Conservation (phyloP, 2,329 filamentous ascomycete species). For the Rhexocercosporidium sp. region DNA sequence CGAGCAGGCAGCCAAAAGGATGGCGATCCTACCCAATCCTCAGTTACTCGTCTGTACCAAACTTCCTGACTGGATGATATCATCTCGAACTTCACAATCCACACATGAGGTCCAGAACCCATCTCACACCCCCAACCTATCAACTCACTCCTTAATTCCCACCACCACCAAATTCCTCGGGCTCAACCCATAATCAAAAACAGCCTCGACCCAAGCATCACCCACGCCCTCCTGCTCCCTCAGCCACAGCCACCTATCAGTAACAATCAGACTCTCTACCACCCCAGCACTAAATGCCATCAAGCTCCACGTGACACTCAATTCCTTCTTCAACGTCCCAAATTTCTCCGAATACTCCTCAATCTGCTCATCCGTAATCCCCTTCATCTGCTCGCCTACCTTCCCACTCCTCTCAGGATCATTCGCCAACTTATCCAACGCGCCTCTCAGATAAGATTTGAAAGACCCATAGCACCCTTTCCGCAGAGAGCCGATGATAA, state of each 20-base stretch:
- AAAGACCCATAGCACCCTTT: conserved; percentile 83
- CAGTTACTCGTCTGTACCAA: neutral
- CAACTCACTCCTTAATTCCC: conserved; percentile 68
- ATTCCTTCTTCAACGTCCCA: conserved; percentile 71
- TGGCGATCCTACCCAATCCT: neutral
- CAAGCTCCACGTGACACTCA: conserved; percentile 88
- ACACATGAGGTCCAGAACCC: neutral
- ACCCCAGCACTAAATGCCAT: conserved; percentile 96
- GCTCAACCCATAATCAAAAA: conserved; percentile 87
- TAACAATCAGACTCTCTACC: conserved; percentile 87
- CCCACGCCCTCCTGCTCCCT: conserved; percentile 77
- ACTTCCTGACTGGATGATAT: neutral
- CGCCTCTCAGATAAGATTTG: conserved; percentile 77
- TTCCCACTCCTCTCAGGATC: conserved; percentile 63
- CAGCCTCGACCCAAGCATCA: conserved; percentile 87
- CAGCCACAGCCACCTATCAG: conserved; percentile 88
- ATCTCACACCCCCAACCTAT: neutral
- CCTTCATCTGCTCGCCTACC: conserved; percentile 68
- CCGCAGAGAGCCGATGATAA: conserved; percentile 84
- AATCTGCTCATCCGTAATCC: conserved; percentile 78
- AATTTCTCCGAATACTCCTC: conserved; percentile 71
- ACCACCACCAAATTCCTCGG: conserved; percentile 93
- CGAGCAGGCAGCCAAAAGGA: too few relatives aligned
- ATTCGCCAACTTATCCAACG: conserved; percentile 73
- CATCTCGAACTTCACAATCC: neutral